A percentile compares a stretch with the other conserved stretches of the same genome.
Conservation (phyloP, 371 early-diverging fungal species). For the Mortierella sp. region DNA sequence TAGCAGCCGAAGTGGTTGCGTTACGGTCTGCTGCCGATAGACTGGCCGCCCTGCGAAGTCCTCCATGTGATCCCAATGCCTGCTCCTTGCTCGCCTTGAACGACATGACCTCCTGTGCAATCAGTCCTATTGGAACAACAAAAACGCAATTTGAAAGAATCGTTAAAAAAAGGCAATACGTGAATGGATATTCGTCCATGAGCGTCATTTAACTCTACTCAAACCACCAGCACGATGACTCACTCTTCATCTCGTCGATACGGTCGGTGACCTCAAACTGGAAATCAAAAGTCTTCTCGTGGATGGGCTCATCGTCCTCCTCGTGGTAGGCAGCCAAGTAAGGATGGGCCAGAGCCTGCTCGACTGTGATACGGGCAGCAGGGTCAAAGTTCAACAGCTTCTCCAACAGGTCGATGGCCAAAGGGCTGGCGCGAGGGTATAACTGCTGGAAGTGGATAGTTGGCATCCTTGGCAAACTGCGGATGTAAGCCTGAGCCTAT, state of each 20-base stretch:
- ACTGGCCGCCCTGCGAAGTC: constrained; percentile 47
- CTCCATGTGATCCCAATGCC: constrained; percentile 43
- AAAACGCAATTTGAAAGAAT: no score
- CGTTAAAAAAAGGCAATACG: background rate
- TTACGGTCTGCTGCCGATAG: constrained; percentile 53
- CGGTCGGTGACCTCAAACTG: constrained; percentile 90
- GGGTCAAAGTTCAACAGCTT: constrained; percentile 88
- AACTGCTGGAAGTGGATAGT: constrained; percentile 89
- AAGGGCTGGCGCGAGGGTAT: constrained; percentile 80
- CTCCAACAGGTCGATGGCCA: constrained; percentile 86
- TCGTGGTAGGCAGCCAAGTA: constrained; percentile 86
- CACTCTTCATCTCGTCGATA: constrained; percentile 92
- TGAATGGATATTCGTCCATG: no score
- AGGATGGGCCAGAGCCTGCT: constrained; percentile 86
- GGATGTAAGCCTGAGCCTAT: constrained; percentile 96
- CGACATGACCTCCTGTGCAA: constrained; percentile 89
- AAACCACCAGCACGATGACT: constrained; percentile 11
- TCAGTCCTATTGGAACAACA: constrained; percentile 69
- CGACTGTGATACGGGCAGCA: constrained; percentile 82
- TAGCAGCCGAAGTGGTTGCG: constrained; percentile 43
- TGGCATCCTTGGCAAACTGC: constrained; percentile 89
- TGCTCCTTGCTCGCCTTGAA: constrained; percentile 66
- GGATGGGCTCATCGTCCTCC: constrained; percentile 82
- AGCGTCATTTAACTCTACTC: background rate
- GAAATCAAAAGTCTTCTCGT: constrained; percentile 88